These are phyloP conservation scores for Stephania japonica DNA, from an alignment of 164 flowering plant species.

Conservation along the genomic window DNA sequence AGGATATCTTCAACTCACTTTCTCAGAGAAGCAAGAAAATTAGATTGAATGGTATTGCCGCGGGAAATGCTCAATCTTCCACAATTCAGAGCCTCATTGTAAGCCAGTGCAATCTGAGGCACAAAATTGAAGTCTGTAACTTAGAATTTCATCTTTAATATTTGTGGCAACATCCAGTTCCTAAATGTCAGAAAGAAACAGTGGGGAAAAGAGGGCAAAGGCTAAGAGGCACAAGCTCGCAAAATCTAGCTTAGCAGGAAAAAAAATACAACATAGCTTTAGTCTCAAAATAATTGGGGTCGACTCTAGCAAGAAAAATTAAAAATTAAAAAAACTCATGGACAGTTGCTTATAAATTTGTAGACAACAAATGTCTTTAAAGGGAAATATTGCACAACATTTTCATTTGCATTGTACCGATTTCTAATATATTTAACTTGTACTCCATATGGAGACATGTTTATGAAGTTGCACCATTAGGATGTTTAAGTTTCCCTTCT, in stretches of 20 bases:
- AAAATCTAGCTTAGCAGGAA: background rate
- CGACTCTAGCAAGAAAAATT: no score
- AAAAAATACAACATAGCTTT: no score
- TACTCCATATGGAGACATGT: background rate
- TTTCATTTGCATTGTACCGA: no score
- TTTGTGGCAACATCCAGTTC: background rate
- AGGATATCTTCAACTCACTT: constrained; percentile 73
- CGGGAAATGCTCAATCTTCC: constrained; percentile 53
- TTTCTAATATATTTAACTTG: background rate
- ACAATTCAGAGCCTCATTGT: constrained; percentile 57
- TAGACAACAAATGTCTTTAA: no score
- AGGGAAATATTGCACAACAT: no score
- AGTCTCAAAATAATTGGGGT: no score
- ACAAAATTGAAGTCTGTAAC: background rate
- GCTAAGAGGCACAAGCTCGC: background rate
- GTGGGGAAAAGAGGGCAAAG: background rate
- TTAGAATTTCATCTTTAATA: background rate
- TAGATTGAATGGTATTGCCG: constrained; percentile 62
- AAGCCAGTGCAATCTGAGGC: constrained; percentile 74
- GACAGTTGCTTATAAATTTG: no score
- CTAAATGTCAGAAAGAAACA: background rate
- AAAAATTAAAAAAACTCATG: no score
- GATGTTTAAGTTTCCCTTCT: no score
- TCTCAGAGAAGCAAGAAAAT: constrained; percentile 63
- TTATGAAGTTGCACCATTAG: background rate